Evolutionary conservation across 140 eudicot species (phyloP).

Genomic region (Senecio squalidus): DNA sequence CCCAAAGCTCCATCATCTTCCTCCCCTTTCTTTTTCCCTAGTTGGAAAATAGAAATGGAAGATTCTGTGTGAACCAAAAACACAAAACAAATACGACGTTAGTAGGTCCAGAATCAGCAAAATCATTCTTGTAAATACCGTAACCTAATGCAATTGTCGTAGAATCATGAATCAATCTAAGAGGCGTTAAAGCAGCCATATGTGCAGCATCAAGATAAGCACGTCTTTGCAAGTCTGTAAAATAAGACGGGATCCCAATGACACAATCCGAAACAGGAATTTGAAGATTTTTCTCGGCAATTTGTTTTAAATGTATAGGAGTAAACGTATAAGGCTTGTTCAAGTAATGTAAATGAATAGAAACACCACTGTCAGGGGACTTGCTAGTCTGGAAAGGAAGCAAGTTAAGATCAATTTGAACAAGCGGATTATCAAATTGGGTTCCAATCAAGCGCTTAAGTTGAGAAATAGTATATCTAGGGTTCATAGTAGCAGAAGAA

Average conservation of each 20-base stretch:
- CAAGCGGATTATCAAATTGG: slow-evolving; percentile 33
- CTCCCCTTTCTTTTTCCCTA: too few relatives aligned
- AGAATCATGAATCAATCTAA: slow-evolving; percentile 84
- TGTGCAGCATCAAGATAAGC: slow-evolving; percentile 80
- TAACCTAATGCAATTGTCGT: slow-evolving; percentile 93
- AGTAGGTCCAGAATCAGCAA: slow-evolving; percentile 36
- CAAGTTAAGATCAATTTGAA: slow-evolving; percentile 60
- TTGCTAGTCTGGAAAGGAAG: slow-evolving; percentile 73
- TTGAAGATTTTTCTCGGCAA: slow-evolving; percentile 72
- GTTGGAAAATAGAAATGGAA: too few relatives aligned
- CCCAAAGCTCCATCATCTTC: too few relatives aligned
- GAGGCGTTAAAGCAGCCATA: slow-evolving; percentile 72
- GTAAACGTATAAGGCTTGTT: slow-evolving; percentile 44
- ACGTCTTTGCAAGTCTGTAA: slow-evolving; percentile 81
- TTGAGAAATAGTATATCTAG: slow-evolving; percentile 83
- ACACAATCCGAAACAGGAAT: slow-evolving; percentile 55
- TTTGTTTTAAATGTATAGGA: slow-evolving; percentile 79
- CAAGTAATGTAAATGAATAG: slow-evolving; percentile 68
- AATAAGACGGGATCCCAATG: slow-evolving; percentile 86
- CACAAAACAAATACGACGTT: slow-evolving; percentile 86
- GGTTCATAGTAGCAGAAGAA: slow-evolving; percentile 89
- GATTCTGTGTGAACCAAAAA: too few relatives aligned
- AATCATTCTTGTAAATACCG: slow-evolving; percentile 85
- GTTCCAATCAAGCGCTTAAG: slow-evolving; percentile 77
- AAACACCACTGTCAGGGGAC: slow-evolving; percentile 66